These are phyloP conservation scores for Aspergillus fumigatiaffinis DNA, from an alignment of 2,329 filamentous ascomycete species.

Conservation along the genomic window DNA sequence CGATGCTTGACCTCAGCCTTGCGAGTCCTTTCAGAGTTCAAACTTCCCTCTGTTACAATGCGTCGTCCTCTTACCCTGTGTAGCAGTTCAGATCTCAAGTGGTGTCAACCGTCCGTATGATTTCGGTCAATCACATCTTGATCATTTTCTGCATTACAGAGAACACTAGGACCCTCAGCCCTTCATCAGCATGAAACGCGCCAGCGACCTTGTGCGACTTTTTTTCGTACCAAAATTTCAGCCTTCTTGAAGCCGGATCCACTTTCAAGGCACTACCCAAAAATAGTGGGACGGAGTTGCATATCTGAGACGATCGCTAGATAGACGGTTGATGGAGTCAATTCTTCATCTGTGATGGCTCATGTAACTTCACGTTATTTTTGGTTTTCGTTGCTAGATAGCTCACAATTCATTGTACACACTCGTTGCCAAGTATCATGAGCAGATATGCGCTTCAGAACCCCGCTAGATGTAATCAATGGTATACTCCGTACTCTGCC, in stretches of 20 bases:
- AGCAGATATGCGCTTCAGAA: not conserved
- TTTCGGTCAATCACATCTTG: not conserved
- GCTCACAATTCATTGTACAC: too few relatives aligned
- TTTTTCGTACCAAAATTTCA: not conserved
- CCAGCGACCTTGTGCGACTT: not conserved
- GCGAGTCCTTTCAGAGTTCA: not conserved
- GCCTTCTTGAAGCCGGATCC: not conserved
- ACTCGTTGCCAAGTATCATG: too few relatives aligned
- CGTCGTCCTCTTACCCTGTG: not conserved
- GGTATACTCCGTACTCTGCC: not conserved
- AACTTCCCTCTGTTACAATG: not conserved
- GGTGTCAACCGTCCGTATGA: too few relatives aligned
- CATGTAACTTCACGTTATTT: not conserved
- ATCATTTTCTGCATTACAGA: not conserved
- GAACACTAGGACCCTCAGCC: not conserved
- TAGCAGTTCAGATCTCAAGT: too few relatives aligned
- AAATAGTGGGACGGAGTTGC: not conserved
- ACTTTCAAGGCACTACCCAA: not conserved
- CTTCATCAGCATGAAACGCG: not conserved
- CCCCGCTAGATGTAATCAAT: not conserved
- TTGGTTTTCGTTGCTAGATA: too few relatives aligned
- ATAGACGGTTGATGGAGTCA: not conserved
- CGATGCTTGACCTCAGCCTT: not conserved
- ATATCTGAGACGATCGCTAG: not conserved
- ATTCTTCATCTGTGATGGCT: not conserved